Evolutionary conservation across 164 flowering plant species (phyloP).

Genomic region (Nymphaea thermarum): DNA sequence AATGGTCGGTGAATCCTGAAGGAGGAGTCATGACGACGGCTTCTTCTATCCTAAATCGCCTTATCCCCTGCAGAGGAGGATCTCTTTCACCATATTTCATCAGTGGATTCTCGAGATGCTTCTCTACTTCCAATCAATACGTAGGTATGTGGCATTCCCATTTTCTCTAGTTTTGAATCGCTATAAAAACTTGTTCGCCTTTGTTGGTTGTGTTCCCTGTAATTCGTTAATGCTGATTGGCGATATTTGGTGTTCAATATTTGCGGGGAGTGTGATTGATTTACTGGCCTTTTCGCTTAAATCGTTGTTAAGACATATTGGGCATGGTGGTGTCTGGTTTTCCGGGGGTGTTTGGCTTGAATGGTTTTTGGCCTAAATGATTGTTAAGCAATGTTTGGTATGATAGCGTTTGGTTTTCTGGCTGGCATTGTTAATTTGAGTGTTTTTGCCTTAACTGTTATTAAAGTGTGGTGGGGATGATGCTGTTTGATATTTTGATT

Average conservation of each 20-base stretch:
- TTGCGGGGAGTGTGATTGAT: no score
- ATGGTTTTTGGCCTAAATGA: no score
- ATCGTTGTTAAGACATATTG: no score
- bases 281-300: no score
- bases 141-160: neutral
- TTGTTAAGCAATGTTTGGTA: no score
- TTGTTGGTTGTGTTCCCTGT: neutral
- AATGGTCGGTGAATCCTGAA: no score
- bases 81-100: neutral
- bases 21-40: neutral
- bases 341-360: no score
- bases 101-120: neutral
- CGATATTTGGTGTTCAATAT: no score
- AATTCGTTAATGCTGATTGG: neutral
- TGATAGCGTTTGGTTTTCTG: no score
- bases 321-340: no score
- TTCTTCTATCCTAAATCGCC: neutral
- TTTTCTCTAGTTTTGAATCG: neutral
- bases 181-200: neutral
- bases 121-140: constrained; percentile 4
- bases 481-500: neutral
- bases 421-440: no score
- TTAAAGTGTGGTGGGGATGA: neutral
- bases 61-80: neutral
- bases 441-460: no score